Base-by-base conservation (phyloP, 208 protist species). In the Trypanosoma mega region DNA sequence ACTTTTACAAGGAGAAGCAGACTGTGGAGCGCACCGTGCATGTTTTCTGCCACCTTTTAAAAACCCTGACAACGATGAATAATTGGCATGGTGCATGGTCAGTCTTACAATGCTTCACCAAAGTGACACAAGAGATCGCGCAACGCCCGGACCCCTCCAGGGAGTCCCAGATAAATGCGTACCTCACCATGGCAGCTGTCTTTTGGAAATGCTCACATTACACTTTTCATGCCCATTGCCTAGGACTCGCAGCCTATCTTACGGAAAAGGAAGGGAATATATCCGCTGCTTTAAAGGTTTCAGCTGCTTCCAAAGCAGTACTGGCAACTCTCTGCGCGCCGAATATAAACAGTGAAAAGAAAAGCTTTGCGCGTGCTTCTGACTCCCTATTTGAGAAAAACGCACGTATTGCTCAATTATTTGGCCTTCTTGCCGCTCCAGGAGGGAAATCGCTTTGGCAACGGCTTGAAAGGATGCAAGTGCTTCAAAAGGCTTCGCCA, bases 141-240 rank as follows among this genome's bases (percentile, higher is more conserved):
- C 48, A 59, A 48, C 30, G 33, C 26, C 43, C 23, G 41, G 53
- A 54, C 45, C 43, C 39, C 12, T 62, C 48, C 18, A 29, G 63
- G 12, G 65, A 71, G 23, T 57, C 44, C 26, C 56, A 59, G 37
- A 65, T 52, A 23, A 30, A 68, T 1, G 76, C 82, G 18, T 85
- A 90, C 65, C 61, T 78, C 65, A 68, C 67, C 20, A 87, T 90
- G 73, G 79, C 76, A 34, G 66, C 73, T 16, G 67, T 84, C 29
- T 89, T 93, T 63, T 89, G 75, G 82, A 73, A 68, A 27, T 91
- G 80, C 65, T 58, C 55, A 23, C 71, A 80, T 33, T 71, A 77
- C 63, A 73, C 68, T 57, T 89, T 85, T 62, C 81, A 94, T 64
- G 83, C 87, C 20, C 65, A 87, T 68, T 90, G 79, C 61, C 78